Evolutionary conservation across 441 rosid species (phyloP), one percentile per base, ranked within the genome.

Genomic region (Mallotus repandus): DNA sequence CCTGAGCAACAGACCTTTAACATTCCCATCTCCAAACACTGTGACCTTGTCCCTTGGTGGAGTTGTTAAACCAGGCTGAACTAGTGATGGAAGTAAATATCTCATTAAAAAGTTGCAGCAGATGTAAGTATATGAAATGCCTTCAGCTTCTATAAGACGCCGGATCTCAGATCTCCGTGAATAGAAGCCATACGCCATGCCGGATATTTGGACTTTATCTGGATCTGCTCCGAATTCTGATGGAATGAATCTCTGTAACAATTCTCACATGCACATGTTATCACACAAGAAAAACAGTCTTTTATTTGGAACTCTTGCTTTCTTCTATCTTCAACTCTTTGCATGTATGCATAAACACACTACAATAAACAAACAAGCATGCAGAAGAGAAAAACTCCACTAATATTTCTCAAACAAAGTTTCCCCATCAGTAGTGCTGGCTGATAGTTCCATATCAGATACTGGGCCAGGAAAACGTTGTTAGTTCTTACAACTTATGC

Each of bases 151-250:
- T 49, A 88, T 56, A 14, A 85, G 79, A 60, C 87, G 82, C 50
- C 91, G 79, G 71, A 89, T 85, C 81, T 88, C 85, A 12, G 86
- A 78, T 74, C 75, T 88, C 48, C 74, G 66, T 0, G 81, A 69
- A 56, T 86, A 88, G 81, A 83, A 86, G 66, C 68, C 69, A 57
- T 83, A 19, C 66, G 70, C 87, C 81, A 88, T 71, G 67, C 71
- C 83, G 15, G 81, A 74, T 71, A 86, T 73, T 69, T 78, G 85
- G 58, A 69, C 71, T 80, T 80, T 84, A 58, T 86, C 86, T 5
- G 92, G 86, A 80, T 89, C 89, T 55, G 79, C 74, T 68, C 94
- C 94, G 60, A 88, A 89, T 70, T 89, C 91, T 0, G 94, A 85
- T 50, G 94, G 94, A 63, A 89, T 77, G 74, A 88, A 88, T 79